These are phyloP conservation scores for Chrysoporthe deuterocubensis DNA, from an alignment of 2,329 filamentous ascomycete species.

Conservation along the genomic window DNA sequence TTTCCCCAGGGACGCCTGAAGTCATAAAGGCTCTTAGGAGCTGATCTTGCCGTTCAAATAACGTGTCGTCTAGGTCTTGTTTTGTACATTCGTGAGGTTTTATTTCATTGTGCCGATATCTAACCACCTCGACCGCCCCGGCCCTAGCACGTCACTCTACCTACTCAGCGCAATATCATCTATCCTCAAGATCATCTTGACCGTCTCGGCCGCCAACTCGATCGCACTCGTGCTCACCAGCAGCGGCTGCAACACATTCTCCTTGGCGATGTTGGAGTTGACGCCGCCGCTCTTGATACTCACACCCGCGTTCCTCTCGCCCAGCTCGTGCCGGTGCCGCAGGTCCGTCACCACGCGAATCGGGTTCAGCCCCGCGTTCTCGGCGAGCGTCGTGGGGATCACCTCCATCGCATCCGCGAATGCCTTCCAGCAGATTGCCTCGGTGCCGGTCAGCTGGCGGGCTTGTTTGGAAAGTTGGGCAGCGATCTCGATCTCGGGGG, in stretches of 20 bases:
- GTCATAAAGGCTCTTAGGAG: not conserved
- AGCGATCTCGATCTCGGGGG: constrained; percentile 95
- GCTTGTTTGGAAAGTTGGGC: constrained; percentile 82
- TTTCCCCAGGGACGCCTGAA: not conserved
- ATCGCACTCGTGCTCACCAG: constrained; percentile 97
- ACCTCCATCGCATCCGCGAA: constrained; percentile 98
- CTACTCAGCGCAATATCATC: constrained; percentile 68
- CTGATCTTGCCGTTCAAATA: not conserved
- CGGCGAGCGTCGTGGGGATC: constrained; percentile 92
- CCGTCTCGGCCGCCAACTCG: constrained; percentile 95
- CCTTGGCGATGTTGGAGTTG: constrained; percentile 94
- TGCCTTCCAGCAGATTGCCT: constrained; percentile 98
- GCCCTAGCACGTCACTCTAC: constrained; percentile 40
- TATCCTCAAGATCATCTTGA: constrained; percentile 85
- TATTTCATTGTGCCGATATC: constrained; percentile 5
- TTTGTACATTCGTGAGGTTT: constrained; percentile 12
- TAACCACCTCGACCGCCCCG: not conserved
- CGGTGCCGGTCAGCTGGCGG: constrained; percentile 83
- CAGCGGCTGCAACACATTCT: constrained; percentile 95
- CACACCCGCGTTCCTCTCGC: constrained; percentile 93
- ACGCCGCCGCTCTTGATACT: constrained; percentile 98
- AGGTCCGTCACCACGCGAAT: constrained; percentile 99
- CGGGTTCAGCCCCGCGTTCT: constrained; percentile 96
- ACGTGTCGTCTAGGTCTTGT: not conserved
- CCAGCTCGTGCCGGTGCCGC: constrained; percentile 90